phyloP scores from a whole-genome alignment of 2,329 filamentous ascomycete genomes.

The Coniochaeta sp. region DNA sequence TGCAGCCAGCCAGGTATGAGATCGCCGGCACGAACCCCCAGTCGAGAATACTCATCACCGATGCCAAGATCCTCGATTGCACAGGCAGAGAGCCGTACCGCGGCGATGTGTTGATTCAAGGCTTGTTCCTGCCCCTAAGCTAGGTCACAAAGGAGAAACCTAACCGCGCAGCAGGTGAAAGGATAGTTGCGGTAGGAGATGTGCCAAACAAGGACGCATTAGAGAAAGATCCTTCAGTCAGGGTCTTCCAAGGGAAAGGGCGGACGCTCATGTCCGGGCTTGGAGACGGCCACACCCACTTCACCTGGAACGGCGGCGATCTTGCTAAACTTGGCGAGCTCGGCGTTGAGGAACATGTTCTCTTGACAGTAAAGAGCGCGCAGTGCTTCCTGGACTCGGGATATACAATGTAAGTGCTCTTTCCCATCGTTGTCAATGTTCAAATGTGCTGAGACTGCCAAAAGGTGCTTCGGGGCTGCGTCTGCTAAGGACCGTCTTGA shows the following conservation, averaged over 20 bases:
- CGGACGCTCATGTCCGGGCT: conserved; percentile 42
- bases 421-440: neutral
- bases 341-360: conserved; percentile 37
- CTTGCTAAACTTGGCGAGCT: conserved; percentile 32
- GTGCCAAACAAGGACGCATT: conserved; percentile 15
- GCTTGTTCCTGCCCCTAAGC: neutral
- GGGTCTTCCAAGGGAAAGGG: conserved; percentile 28
- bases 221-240: conserved; percentile 18
- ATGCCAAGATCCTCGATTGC: conserved; percentile 23
- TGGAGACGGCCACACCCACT: conserved; percentile 39
- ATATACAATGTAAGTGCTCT: conserved; percentile 33
- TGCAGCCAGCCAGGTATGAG: conserved; percentile 7
- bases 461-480: conserved; percentile 35
- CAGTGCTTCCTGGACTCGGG: conserved; percentile 38
- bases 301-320: conserved; percentile 39
- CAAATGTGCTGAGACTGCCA: neutral
- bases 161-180: conserved; percentile 3
- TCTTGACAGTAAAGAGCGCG: conserved; percentile 33
- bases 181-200: conserved; percentile 17
- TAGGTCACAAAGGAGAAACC: neutral
- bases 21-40: conserved; percentile 5
- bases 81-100: conserved; percentile 19
- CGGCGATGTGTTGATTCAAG: conserved; percentile 22
- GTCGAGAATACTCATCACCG: conserved; percentile 18
- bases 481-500: conserved; percentile 38